A percentile compares a stretch with the other conserved stretches of the same genome.
These are phyloP conservation scores for Delitschia confertaspora DNA, from an alignment of 495 filamentous ascomycete genomes.

Conservation along the genomic window DNA sequence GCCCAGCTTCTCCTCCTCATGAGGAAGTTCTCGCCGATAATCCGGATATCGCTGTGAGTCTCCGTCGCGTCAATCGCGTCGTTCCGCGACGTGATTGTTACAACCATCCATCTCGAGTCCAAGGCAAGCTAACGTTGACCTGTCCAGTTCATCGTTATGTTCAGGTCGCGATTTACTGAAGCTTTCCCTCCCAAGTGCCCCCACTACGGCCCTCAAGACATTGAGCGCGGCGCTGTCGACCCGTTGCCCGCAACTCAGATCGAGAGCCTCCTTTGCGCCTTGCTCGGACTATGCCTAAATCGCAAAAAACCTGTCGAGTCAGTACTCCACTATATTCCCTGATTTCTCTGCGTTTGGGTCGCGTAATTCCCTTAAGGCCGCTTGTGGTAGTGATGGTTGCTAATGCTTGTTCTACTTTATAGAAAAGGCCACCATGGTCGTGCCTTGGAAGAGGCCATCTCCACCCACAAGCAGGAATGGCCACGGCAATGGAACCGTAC, in stretches of 20 bases:
- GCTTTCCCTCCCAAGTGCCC: constrained; percentile 76
- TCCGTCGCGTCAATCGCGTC: constrained; percentile 28
- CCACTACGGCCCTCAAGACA: constrained; percentile 89
- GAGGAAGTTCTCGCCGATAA: constrained; percentile 84
- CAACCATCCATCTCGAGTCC: constrained; percentile 9
- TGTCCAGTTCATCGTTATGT: constrained; percentile 91
- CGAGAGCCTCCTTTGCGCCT: constrained; percentile 79
- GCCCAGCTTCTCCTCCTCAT: constrained; percentile 76
- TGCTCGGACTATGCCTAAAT: constrained; percentile 81
- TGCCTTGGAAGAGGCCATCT: constrained; percentile 87
- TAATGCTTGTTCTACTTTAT: constrained; percentile 14
- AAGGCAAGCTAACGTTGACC: constrained; percentile 12
- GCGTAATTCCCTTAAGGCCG: constrained; percentile 7
- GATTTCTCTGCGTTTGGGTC: constrained; percentile 1
- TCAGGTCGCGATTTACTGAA: constrained; percentile 84
- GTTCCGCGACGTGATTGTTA: constrained; percentile 27
- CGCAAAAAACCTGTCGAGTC: constrained; percentile 98
- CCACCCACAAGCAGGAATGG: constrained; percentile 81
- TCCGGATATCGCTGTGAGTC: constrained; percentile 75
- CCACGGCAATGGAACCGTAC: constrained; percentile 74
- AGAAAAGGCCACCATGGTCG: constrained; percentile 82
- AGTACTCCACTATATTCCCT: constrained; percentile 35
- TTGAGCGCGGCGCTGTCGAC: constrained; percentile 78
- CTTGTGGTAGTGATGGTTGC: constrained; percentile 3
- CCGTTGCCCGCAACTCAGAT: constrained; percentile 69